Percentiles rank a stretch among this genome's conserved stretches.
Conservation (phyloP, 148 eudicot species). For the Rhododendron williamsianum region DNA sequence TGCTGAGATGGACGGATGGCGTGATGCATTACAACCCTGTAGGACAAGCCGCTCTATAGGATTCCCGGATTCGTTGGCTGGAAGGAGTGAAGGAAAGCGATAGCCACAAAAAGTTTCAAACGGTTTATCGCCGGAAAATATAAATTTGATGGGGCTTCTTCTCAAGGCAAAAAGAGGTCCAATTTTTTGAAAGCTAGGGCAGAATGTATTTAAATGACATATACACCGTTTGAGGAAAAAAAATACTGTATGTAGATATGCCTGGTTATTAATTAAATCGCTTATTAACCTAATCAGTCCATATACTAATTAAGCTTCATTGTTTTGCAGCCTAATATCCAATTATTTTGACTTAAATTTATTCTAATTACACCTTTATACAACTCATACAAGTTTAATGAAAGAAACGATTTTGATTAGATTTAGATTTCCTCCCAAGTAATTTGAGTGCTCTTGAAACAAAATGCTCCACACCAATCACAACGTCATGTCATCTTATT, state of each 20-base stretch:
- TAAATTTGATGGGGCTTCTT: too few relatives aligned
- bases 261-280: too few relatives aligned
- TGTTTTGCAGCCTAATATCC: not conserved
- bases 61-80: not conserved
- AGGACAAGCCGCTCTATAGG: too few relatives aligned
- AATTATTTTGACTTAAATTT: not conserved
- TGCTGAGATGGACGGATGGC: too few relatives aligned
- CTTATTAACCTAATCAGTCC: not conserved
- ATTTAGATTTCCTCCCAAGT: too few relatives aligned
- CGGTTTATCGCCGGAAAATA: not conserved
- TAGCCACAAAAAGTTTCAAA: too few relatives aligned
- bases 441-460: too few relatives aligned
- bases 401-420: too few relatives aligned
- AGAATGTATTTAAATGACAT: not conserved
- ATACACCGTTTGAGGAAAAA: not conserved
- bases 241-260: too few relatives aligned
- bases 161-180: too few relatives aligned
- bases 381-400: not conserved
- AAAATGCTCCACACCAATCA: not conserved
- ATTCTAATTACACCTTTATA: not conserved
- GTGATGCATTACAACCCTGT: too few relatives aligned
- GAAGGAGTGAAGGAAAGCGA: not conserved
- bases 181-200: not conserved
- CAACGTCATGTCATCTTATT: not conserved
- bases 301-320: too few relatives aligned